Evolutionary conservation across 2,329 filamentous ascomycete species (phyloP).

Genomic region (Ascochyta koolunga): DNA sequence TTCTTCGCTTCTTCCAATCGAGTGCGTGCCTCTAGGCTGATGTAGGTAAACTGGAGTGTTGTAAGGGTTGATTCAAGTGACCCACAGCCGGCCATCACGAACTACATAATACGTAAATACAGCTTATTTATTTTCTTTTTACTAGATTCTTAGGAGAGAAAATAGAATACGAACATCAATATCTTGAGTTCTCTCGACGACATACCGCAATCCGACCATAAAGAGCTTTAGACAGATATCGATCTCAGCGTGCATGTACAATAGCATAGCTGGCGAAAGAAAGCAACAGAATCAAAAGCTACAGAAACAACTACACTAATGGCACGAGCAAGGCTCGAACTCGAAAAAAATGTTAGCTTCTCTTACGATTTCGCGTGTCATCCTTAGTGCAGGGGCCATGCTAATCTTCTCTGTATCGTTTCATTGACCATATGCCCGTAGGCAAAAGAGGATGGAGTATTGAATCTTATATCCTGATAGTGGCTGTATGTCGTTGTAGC

Average conservation of each 20-base stretch:
- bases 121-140: no score
- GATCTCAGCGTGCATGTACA: neutral
- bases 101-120: no score
- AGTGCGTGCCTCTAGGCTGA: no score
- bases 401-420: slow-evolving; percentile 49
- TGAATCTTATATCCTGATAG: neutral
- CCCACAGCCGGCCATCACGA: no score
- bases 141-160: no score
- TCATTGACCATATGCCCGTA: slow-evolving; percentile 24
- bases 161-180: no score
- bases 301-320: neutral
- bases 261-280: neutral
- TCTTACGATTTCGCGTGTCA: slow-evolving; percentile 66
- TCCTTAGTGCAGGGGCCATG: slow-evolving; percentile 80
- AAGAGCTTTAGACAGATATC: neutral
- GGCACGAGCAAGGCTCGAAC: neutral
- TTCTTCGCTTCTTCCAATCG: neutral
- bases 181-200: no score
- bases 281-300: neutral
- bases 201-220: neutral
- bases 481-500: neutral
- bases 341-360: slow-evolving; percentile 45
- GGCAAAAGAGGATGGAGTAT: neutral
- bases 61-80: no score
- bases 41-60: no score